Evolutionary conservation across 2,329 filamentous ascomycete genomes (phyloP).

Genomic region (Sclerotinia spermophila): DNA sequence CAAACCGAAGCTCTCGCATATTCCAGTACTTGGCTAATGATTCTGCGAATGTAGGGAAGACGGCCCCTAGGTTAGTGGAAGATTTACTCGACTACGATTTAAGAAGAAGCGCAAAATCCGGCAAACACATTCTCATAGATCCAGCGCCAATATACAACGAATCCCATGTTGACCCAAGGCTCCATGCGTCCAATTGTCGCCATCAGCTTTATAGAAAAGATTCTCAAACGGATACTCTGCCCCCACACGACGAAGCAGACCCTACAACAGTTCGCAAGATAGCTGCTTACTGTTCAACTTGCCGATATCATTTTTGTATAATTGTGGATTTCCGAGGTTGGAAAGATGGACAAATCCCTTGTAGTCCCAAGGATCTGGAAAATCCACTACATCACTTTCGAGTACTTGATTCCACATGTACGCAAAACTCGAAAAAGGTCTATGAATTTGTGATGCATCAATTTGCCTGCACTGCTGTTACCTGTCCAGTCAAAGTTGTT

Average conservation of each 20-base stretch:
- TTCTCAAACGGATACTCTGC: conserved; percentile 48
- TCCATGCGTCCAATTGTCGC: conserved; percentile 46
- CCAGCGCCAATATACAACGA: conserved; percentile 50
- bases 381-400: conserved; percentile 60
- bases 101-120: conserved; percentile 35
- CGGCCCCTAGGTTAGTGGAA: conserved; percentile 46
- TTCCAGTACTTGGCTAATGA: background rate
- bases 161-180: conserved; percentile 29
- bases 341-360: conserved; percentile 34
- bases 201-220: conserved; percentile 58
- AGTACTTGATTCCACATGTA: conserved; percentile 39
- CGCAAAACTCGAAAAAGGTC: conserved; percentile 35
- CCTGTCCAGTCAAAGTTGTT: conserved; percentile 51
- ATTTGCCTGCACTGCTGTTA: conserved; percentile 57
- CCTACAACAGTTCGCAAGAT: conserved; percentile 49
- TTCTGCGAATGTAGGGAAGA: conserved; percentile 43
- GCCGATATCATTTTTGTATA: conserved; percentile 59
- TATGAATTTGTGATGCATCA: conserved; percentile 42
- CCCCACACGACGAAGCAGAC: conserved; percentile 40
- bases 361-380: conserved; percentile 40
- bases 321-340: conserved; percentile 49
- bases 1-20: background rate
- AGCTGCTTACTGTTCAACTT: conserved; percentile 58
- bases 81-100: conserved; percentile 46
- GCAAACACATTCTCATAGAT: conserved; percentile 52